These are phyloP conservation scores for Colletotrichum filicis DNA, from an alignment of 2,329 filamentous ascomycete species.

Conservation along the genomic window DNA sequence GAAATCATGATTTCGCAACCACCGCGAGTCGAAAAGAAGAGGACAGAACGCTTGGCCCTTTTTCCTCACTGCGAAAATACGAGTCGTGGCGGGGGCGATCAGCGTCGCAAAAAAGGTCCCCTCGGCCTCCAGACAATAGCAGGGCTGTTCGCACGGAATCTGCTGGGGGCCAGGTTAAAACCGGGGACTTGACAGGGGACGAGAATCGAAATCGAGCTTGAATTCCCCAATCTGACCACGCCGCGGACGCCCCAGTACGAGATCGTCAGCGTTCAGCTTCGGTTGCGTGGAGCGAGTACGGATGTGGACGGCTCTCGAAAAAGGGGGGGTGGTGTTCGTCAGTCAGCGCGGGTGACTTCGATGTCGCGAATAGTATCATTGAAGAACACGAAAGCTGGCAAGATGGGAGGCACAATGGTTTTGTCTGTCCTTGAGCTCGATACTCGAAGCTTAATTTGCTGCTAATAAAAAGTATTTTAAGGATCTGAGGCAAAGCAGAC, in stretches of 20 bases:
- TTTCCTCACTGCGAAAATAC: background rate
- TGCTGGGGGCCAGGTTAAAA: constrained; percentile 2
- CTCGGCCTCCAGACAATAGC: background rate
- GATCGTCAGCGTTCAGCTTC: background rate
- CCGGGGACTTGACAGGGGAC: background rate
- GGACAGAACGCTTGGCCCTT: background rate
- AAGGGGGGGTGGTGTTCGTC: too few relatives aligned
- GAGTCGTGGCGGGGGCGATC: constrained; percentile 22
- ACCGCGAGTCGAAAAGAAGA: background rate
- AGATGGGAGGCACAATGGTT: background rate
- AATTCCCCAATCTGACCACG: background rate
- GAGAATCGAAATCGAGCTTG: background rate
- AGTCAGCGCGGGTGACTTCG: background rate
- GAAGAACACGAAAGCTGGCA: too few relatives aligned
- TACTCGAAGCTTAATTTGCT: background rate
- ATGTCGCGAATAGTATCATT: background rate
- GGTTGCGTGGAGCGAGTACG: background rate
- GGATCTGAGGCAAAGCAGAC: background rate
- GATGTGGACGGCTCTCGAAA: background rate
- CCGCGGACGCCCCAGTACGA: background rate
- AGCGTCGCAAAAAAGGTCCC: background rate
- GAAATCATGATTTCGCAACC: constrained; percentile 13
- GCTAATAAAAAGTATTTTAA: background rate
- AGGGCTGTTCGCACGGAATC: constrained; percentile 9
- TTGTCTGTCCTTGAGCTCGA: background rate